Evolutionary conservation across 208 protist genomes (phyloP).

Genomic region (Leishmania major): DNA sequence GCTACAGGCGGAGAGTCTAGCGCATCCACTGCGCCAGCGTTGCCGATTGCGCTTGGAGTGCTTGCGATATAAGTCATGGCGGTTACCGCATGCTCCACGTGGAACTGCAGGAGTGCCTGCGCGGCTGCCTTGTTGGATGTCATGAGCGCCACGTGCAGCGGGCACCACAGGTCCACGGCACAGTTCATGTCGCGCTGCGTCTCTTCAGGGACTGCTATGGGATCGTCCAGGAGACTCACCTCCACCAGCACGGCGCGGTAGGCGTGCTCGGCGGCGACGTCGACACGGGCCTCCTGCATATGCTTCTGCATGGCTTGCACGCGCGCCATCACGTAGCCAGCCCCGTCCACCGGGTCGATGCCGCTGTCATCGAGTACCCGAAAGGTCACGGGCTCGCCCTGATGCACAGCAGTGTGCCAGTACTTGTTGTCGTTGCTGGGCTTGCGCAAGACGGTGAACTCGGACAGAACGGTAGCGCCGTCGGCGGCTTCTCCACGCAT

Average conservation of each 20-base stretch:
- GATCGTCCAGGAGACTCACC: conserved; percentile 65
- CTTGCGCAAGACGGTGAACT: conserved; percentile 32
- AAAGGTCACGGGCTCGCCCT: conserved; percentile 42
- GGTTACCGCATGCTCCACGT: conserved; percentile 47
- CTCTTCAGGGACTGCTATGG: conserved; percentile 37
- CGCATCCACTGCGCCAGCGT: not conserved
- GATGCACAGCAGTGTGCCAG: conserved; percentile 41
- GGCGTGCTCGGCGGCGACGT: conserved; percentile 30
- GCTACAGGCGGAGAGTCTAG: not conserved
- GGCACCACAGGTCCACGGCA: conserved; percentile 64
- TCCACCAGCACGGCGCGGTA: conserved; percentile 66
- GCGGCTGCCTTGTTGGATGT: conserved; percentile 46
- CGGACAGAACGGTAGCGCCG: conserved; percentile 7
- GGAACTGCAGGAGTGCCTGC: conserved; percentile 53
- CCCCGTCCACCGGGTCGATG: conserved; percentile 25
- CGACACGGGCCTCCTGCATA: conserved; percentile 22
- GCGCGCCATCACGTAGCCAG: conserved; percentile 12
- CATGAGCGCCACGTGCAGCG: conserved; percentile 67
- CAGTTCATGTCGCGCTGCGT: conserved; percentile 29
- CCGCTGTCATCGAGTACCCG: conserved; percentile 36
- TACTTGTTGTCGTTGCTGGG: conserved; percentile 26
- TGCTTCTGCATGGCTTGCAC: conserved; percentile 22
- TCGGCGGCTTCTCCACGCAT: not conserved
- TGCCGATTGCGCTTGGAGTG: conserved; percentile 7
- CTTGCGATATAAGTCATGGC: conserved; percentile 36